phyloP scores from a whole-genome alignment of 768 basidiomycete species.

The Lanmaoa rubissima region DNA sequence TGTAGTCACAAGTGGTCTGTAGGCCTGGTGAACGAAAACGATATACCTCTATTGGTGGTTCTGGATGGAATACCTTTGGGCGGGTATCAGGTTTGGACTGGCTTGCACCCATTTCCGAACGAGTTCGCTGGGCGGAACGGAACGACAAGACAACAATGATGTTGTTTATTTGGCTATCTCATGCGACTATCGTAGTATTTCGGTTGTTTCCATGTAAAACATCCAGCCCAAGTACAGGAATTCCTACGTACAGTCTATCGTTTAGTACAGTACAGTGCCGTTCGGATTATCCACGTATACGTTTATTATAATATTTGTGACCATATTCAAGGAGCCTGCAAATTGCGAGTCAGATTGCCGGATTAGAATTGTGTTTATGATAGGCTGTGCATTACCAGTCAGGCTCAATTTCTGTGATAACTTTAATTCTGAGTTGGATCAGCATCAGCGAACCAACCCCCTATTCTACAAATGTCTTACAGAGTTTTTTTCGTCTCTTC shows the following conservation, averaged over 20 bases:
- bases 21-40: neutral
- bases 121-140: neutral
- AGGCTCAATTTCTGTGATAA: slow-evolving; percentile 91
- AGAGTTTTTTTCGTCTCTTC: slow-evolving; percentile 95
- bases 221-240: neutral
- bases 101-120: slow-evolving; percentile 55
- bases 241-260: neutral
- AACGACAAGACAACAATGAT: neutral
- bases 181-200: neutral
- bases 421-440: slow-evolving; percentile 63
- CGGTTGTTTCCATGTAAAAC: neutral
- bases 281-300: neutral
- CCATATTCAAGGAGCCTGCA: slow-evolving; percentile 50
- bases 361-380: neutral
- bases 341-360: slow-evolving; percentile 2
- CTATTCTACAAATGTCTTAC: slow-evolving; percentile 41
- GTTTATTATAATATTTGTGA: slow-evolving; percentile 44
- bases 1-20: slow-evolving; percentile 2
- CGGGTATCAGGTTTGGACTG: slow-evolving; percentile 60
- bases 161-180: slow-evolving; percentile 15
- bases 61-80: slow-evolving; percentile 57
- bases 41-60: slow-evolving; percentile 54
- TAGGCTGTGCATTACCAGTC: slow-evolving; percentile 63
- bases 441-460: slow-evolving; percentile 9
- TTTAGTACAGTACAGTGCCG: neutral